Conservation (phyloP, 257 asterid genomes). For the Catharanthus roseus region DNA sequence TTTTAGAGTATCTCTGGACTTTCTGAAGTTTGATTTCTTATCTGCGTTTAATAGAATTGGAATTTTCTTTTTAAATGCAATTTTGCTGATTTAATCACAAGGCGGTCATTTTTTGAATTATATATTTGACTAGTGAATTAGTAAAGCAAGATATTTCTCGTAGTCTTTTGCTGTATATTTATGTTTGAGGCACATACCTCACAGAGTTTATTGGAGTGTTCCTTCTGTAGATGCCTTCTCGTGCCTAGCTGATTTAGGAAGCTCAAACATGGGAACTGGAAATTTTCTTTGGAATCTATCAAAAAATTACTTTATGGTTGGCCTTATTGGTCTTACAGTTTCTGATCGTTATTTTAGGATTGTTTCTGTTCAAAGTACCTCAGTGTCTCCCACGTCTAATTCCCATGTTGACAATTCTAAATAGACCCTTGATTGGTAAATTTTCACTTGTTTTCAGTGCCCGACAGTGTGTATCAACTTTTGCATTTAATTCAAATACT, state of each 20-base stretch:
- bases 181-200: not conserved
- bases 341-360: conserved; percentile 71
- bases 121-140: not conserved
- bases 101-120: too few relatives aligned
- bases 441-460: not conserved
- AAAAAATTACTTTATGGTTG: conserved; percentile 45
- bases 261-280: conserved; percentile 36
- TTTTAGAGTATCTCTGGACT: not conserved
- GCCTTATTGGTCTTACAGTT: conserved; percentile 59
- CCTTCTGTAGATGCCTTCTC: conserved; percentile 7
- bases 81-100: not conserved
- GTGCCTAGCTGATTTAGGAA: conserved; percentile 13
- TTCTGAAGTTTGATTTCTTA: not conserved
- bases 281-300: conserved; percentile 40
- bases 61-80: not conserved
- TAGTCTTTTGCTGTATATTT: not conserved
- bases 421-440: conserved; percentile 44
- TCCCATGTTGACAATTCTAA: conserved; percentile 31
- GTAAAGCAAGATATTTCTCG: not conserved
- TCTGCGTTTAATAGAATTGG: not conserved
- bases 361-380: conserved; percentile 68
- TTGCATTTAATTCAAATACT: not conserved
- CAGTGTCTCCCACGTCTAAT: conserved; percentile 88
- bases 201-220: not conserved
- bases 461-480: too few relatives aligned